phyloP scores from a whole-genome alignment of 2,329 filamentous ascomycete species.

The Sporothrix sp. region DNA sequence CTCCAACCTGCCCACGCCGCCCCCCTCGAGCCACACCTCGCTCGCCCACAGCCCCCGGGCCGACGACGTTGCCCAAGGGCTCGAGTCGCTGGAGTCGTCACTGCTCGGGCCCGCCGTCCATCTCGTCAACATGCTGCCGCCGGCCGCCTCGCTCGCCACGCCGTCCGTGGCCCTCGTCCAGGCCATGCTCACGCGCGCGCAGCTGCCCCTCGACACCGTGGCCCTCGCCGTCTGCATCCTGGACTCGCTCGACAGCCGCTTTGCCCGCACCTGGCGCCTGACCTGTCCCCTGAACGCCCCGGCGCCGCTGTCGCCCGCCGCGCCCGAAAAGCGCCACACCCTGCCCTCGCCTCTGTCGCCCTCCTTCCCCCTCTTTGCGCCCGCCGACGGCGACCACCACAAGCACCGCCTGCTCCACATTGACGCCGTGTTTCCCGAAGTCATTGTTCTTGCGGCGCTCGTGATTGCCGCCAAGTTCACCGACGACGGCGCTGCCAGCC shows the following conservation, averaged over 20 bases:
- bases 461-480: constrained; percentile 57
- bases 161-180: constrained; percentile 52
- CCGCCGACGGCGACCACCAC: constrained; percentile 21
- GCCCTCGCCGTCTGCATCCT: constrained; percentile 58
- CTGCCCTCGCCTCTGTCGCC: constrained; percentile 30
- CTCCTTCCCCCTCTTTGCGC: constrained; percentile 20
- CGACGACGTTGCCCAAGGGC: not conserved
- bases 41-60: constrained; percentile 33
- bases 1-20: constrained; percentile 58
- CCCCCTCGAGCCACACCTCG: constrained; percentile 42
- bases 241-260: constrained; percentile 53
- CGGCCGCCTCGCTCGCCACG: constrained; percentile 48
- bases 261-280: constrained; percentile 52
- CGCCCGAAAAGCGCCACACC: constrained; percentile 35
- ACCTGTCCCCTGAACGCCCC: constrained; percentile 38
- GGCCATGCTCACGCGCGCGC: constrained; percentile 47
- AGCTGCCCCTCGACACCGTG: constrained; percentile 50
- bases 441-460: constrained; percentile 53
- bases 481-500: constrained; percentile 49
- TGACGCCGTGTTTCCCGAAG: constrained; percentile 50
- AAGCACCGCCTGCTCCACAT: constrained; percentile 39
- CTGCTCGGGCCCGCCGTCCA: constrained; percentile 52
- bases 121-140: constrained; percentile 56
- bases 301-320: not conserved
- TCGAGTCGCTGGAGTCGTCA: not conserved